These are phyloP conservation scores for Biscutella auriculata DNA, from an alignment of 441 rosid genomes.

Conservation along the genomic window DNA sequence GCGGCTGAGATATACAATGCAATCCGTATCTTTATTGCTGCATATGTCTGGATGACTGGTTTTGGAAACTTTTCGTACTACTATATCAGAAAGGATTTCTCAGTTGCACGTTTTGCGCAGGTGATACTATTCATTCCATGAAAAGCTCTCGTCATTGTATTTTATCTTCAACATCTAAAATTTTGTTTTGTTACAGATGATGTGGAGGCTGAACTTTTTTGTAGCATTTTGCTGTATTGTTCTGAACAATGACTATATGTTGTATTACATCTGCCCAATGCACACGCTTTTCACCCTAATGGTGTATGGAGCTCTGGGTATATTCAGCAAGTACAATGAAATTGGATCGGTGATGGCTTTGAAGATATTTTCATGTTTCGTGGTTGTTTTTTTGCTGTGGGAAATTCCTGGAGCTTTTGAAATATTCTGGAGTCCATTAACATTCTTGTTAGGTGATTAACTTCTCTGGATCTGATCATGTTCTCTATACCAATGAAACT, in stretches of 20 bases:
- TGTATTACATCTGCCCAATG: slow-evolving; percentile 78
- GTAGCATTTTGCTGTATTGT: slow-evolving; percentile 55
- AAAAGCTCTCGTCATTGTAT: too few relatives aligned
- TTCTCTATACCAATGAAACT: neutral
- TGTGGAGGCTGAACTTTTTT: slow-evolving; percentile 72
- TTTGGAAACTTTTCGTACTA: slow-evolving; percentile 76
- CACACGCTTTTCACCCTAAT: slow-evolving; percentile 73
- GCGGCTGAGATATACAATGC: slow-evolving; percentile 69
- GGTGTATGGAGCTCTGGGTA: slow-evolving; percentile 76
- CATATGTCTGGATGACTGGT: slow-evolving; percentile 86
- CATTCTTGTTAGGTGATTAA: slow-evolving; percentile 61
- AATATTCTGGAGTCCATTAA: slow-evolving; percentile 57
- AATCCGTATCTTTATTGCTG: slow-evolving; percentile 65
- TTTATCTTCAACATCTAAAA: too few relatives aligned
- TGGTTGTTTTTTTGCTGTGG: slow-evolving; percentile 57
- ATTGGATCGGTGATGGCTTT: slow-evolving; percentile 48
- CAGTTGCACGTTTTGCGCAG: slow-evolving; percentile 73
- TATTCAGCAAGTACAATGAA: slow-evolving; percentile 59
- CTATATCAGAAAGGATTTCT: slow-evolving; percentile 72
- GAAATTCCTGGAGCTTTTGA: slow-evolving; percentile 71
- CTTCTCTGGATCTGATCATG: slow-evolving; percentile 2
- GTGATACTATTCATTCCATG: too few relatives aligned
- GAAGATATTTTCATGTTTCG: slow-evolving; percentile 44
- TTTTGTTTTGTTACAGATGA: too few relatives aligned
- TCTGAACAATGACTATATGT: slow-evolving; percentile 60